Base-by-base conservation (phyloP, 352 stramenopile species). In the Achlya hypogyna region DNA sequence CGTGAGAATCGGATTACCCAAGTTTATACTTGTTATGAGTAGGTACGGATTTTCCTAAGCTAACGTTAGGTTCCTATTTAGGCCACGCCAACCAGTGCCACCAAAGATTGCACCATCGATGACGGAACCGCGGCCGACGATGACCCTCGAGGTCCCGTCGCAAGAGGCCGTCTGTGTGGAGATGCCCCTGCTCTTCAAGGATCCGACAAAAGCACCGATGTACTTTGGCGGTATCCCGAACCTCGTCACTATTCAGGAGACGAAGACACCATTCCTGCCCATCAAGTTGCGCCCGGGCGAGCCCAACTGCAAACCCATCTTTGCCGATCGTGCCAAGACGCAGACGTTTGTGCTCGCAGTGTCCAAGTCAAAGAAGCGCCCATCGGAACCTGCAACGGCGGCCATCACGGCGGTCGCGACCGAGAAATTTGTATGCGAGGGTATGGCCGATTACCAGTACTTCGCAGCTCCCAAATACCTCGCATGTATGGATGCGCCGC, bases 371-470 rank as follows among this genome's bases (percentile, higher is more conserved):
- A 65, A 70, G 31, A 73, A 74, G 52, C 56, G 35, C 0, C 35
- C 49, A 8, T 31, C 56, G 22, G 60, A 49, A 22, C 38, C 51
- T 2, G 49, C 77, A 18, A 65, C 70, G 16, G 77, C 78, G 8
- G 64, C 87, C 27, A 72, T 91, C n/a, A 77, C 87, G 18, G 83
- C 81, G 0, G 63, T 91, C 49, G 74, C 88, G 32, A 71, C 72
- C 6, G 84, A 91, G 51, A 93, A 91, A 69, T 93, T 89, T 64
- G 81, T 91, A 49, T 91, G 84, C 62, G 81, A 93, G 71, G 84
- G 84, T 62, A 90, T 93, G 82, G 84, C 83, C 29, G 84, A 93
- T 69, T 93, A 90, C 71, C 84, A 93, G 72, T 93, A 88, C 72
- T 82, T 93, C 32, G 89, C 84, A 0, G 73, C 82, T 23, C 62